phyloP scores from a whole-genome alignment of 2,329 filamentous ascomycete species.

The Bipolaris oryzae region DNA sequence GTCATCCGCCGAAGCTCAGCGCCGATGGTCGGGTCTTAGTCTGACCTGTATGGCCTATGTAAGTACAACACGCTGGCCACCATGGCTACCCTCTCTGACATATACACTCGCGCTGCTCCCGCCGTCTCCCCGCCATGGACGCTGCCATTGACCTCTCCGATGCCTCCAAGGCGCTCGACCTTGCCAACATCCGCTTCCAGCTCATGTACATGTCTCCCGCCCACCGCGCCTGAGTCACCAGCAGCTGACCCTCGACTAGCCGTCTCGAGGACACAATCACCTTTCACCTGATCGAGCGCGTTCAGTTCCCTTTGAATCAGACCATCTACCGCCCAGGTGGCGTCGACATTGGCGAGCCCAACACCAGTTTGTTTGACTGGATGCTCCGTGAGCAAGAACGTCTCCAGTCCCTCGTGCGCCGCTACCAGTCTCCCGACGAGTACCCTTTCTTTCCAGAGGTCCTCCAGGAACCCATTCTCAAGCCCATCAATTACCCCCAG shows the following conservation, averaged over 20 bases:
- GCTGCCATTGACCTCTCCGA: constrained; percentile 86
- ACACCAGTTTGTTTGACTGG: constrained; percentile 90
- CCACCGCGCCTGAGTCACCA: not conserved
- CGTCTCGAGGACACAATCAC: constrained; percentile 97
- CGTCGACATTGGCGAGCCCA: constrained; percentile 74
- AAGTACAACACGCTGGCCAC: not conserved
- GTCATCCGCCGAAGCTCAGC: constrained; percentile 27
- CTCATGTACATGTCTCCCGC: constrained; percentile 71
- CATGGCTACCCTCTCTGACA: constrained; percentile 14
- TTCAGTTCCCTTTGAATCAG: constrained; percentile 93
- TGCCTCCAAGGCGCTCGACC: constrained; percentile 81
- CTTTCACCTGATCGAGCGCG: constrained; percentile 94
- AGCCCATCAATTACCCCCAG: constrained; percentile 82
- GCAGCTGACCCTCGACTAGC: constrained; percentile 56
- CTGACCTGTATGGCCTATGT: not conserved
- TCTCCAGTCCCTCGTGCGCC: constrained; percentile 88
- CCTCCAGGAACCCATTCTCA: constrained; percentile 80
- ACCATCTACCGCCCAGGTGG: constrained; percentile 84
- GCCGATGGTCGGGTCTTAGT: constrained; percentile 19
- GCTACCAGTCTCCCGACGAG: constrained; percentile 95
- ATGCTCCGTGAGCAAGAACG: constrained; percentile 88
- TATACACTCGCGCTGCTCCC: constrained; percentile 1
- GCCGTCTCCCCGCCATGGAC: constrained; percentile 70
- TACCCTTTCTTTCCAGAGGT: constrained; percentile 93
- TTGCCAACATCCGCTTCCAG: constrained; percentile 90